Evolutionary conservation across 129 eudicot genomes (phyloP).

Genomic region (Scalesia atractyloides): DNA sequence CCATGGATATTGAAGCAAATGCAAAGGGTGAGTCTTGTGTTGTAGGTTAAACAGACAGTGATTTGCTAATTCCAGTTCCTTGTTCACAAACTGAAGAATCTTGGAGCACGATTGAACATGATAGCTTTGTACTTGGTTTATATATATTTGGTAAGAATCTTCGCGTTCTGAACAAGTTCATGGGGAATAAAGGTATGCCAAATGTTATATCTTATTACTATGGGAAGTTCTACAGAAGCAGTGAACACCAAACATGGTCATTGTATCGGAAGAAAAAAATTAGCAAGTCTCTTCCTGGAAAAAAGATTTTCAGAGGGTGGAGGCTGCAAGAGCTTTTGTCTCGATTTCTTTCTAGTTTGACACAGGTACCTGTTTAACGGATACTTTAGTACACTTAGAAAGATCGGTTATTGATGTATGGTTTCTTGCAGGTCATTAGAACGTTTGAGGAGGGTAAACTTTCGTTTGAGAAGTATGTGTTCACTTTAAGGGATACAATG

Average conservation of each 20-base stretch:
- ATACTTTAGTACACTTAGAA: background rate
- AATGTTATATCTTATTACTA: slow-evolving; percentile 45
- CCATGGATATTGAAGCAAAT: slow-evolving; percentile 25
- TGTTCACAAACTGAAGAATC: slow-evolving; percentile 34
- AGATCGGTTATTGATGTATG: background rate
- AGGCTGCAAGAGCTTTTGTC: slow-evolving; percentile 55
- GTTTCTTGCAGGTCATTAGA: slow-evolving; percentile 42
- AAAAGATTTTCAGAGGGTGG: slow-evolving; percentile 56
- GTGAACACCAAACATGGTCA: slow-evolving; percentile 47
- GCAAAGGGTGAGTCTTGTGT: slow-evolving; percentile 8
- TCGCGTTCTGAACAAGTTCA: slow-evolving; percentile 41
- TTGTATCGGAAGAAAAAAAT: slow-evolving; percentile 37
- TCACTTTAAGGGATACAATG: slow-evolving; percentile 43
- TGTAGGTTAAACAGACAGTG: slow-evolving; percentile 6
- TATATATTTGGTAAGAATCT: slow-evolving; percentile 66
- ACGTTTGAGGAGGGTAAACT: slow-evolving; percentile 46
- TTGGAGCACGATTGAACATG: slow-evolving; percentile 51
- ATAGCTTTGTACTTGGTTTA: slow-evolving; percentile 56
- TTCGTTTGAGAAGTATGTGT: slow-evolving; percentile 52
- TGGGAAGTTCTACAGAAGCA: slow-evolving; percentile 46
- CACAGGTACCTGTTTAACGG: slow-evolving; percentile 35
- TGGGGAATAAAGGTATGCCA: slow-evolving; percentile 46
- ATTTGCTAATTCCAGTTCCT: slow-evolving; percentile 42
- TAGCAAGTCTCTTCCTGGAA: slow-evolving; percentile 44
- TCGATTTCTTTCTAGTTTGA: slow-evolving; percentile 44